Percentiles rank a stretch among this genome's conserved stretches.
These are phyloP conservation scores for Fomitopsis serialis DNA, from an alignment of 768 basidiomycete species.

Conservation along the genomic window DNA sequence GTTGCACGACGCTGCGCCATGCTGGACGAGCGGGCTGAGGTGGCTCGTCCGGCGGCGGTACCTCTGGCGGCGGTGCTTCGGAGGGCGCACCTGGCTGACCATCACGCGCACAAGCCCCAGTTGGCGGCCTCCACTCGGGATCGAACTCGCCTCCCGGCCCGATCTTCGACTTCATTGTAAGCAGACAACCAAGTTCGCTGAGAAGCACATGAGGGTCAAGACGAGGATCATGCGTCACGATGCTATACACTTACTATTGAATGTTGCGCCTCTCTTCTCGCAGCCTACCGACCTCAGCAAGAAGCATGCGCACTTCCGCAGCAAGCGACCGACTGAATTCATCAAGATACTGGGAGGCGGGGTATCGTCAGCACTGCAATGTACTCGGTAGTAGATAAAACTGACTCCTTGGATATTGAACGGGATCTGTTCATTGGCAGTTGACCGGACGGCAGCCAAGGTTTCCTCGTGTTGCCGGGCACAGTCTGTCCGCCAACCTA, in stretches of 20 bases:
- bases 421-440: constrained; percentile 70
- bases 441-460: constrained; percentile 59
- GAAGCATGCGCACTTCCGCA: constrained; percentile 75
- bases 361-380: neutral
- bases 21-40: constrained; percentile 44
- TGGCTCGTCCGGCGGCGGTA: constrained; percentile 36
- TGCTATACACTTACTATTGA: constrained; percentile 53
- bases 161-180: constrained; percentile 69
- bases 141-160: constrained; percentile 85
- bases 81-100: constrained; percentile 15
- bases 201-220: neutral
- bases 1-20: constrained; percentile 52
- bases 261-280: constrained; percentile 73
- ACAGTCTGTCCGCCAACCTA: constrained; percentile 53
- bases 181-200: constrained; percentile 72
- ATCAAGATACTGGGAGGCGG: constrained; percentile 64
- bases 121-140: constrained; percentile 62
- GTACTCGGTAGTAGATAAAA: constrained; percentile 4
- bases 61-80: constrained; percentile 40
- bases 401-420: constrained; percentile 82
- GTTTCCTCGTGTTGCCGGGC: constrained; percentile 71
- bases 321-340: constrained; percentile 85
- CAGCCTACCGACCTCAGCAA: constrained; percentile 79
- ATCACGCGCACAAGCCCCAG: constrained; percentile 22
- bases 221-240: constrained; percentile 1